Percentiles rank a stretch among this genome's conserved stretches.
phyloP scores from a whole-genome alignment of 768 basidiomycete species.

The Pholiota microspora region DNA sequence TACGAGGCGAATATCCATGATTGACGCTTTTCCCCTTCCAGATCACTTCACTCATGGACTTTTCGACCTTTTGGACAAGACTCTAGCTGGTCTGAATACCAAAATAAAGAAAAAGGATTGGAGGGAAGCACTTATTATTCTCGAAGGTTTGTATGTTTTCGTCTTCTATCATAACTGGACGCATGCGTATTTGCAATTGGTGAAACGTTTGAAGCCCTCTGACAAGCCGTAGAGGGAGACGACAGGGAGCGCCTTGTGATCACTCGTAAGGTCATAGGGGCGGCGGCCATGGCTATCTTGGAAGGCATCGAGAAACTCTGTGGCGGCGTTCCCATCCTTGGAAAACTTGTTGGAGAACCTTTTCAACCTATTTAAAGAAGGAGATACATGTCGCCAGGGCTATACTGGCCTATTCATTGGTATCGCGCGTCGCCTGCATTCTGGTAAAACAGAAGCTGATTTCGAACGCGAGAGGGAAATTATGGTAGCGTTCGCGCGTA shows the following conservation, averaged over 20 bases:
- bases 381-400: slow-evolving; percentile 16
- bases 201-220: neutral
- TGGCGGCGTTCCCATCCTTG: slow-evolving; percentile 28
- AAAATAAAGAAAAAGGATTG: slow-evolving; percentile 31
- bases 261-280: slow-evolving; percentile 34
- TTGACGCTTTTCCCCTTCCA: slow-evolving; percentile 16
- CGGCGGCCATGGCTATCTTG: slow-evolving; percentile 29
- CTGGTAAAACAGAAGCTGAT: slow-evolving; percentile 26
- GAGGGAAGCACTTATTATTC: slow-evolving; percentile 29
- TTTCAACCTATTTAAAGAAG: slow-evolving; percentile 26
- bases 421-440: slow-evolving; percentile 30
- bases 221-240: slow-evolving; percentile 25
- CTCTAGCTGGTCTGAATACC: slow-evolving; percentile 25
- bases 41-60: slow-evolving; percentile 32
- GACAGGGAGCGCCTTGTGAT: slow-evolving; percentile 28
- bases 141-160: slow-evolving; percentile 32
- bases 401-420: slow-evolving; percentile 33
- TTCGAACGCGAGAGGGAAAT: slow-evolving; percentile 26
- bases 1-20: too few relatives aligned
- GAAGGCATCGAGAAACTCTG: slow-evolving; percentile 28
- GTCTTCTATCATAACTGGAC: slow-evolving; percentile 29
- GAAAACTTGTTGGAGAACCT: slow-evolving; percentile 29
- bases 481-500: slow-evolving; percentile 28
- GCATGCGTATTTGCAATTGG: slow-evolving; percentile 20
- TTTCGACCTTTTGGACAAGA: slow-evolving; percentile 34